Evolutionary conservation across 345 rosid species (phyloP).

Genomic region (Euphorbia peplus): DNA sequence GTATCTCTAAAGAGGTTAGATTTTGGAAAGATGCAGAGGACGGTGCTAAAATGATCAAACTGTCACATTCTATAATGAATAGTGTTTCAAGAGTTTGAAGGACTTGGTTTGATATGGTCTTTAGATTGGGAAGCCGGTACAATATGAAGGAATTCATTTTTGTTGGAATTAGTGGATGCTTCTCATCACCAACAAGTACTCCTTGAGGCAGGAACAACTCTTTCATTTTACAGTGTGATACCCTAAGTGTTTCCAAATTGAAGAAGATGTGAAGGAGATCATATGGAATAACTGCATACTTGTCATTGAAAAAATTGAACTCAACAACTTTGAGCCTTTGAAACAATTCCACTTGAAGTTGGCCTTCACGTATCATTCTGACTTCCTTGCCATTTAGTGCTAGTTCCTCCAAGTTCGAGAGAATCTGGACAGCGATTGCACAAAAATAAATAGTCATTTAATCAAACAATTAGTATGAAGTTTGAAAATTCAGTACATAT

Average conservation of each 20-base stretch:
- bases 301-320: neutral
- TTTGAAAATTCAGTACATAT: too few species aligned
- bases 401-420: constrained; percentile 18
- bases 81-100: constrained; percentile 18
- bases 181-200: neutral
- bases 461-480: neutral
- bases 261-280: neutral
- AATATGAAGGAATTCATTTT: neutral
- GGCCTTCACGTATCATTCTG: neutral
- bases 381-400: neutral
- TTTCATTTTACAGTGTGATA: neutral
- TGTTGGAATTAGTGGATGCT: neutral
- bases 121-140: neutral
- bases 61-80: neutral
- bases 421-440: constrained; percentile 10
- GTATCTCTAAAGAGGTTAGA: neutral
- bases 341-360: constrained; percentile 1
- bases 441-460: neutral
- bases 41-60: constrained; percentile 8
- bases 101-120: constrained; percentile 9
- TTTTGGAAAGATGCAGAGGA: constrained; percentile 5
- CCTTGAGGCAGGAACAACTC: constrained; percentile 1
- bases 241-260: constrained; percentile 8
- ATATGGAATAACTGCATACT: constrained; percentile 3
- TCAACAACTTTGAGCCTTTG: neutral